Evolutionary conservation across 2,329 filamentous ascomycete species (phyloP).

Genomic region (Emmonsia crescens): DNA sequence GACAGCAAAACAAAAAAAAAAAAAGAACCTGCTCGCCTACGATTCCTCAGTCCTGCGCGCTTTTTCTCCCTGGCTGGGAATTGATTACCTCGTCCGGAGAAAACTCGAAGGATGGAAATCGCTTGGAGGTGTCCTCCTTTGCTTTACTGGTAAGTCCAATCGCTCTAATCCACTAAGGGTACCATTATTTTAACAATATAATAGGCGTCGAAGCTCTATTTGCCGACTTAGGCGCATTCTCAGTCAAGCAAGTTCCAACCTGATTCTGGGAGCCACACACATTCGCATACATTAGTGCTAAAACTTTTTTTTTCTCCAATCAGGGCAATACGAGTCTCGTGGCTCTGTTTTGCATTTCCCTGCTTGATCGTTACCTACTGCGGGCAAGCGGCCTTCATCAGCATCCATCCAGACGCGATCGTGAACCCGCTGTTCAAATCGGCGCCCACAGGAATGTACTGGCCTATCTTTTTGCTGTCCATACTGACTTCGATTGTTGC

Average conservation of each 20-base stretch:
- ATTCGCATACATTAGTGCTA: constrained; percentile 6
- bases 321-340: constrained; percentile 59
- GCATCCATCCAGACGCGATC: constrained; percentile 47
- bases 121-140: constrained; percentile 55
- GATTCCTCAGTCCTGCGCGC: constrained; percentile 42
- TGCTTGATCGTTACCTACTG: constrained; percentile 52
- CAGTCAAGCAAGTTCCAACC: constrained; percentile 11
- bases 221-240: constrained; percentile 65
- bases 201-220: constrained; percentile 64
- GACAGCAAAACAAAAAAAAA: not conserved
- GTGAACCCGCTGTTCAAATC: constrained; percentile 65
- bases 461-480: constrained; percentile 57
- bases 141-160: constrained; percentile 46
- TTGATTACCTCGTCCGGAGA: constrained; percentile 41
- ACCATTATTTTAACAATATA: not conserved
- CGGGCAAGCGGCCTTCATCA: constrained; percentile 66
- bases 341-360: constrained; percentile 58
- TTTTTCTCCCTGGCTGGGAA: constrained; percentile 41
- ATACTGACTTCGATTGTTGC: constrained; percentile 63
- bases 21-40: constrained; percentile 34
- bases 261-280: constrained; percentile 31
- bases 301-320: not conserved
- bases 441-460: constrained; percentile 56
- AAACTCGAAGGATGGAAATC: constrained; percentile 41
- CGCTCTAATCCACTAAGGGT: not conserved